Base-by-base conservation (phyloP, 2,329 filamentous ascomycete genomes). In the Aspergillus terreus region DNA sequence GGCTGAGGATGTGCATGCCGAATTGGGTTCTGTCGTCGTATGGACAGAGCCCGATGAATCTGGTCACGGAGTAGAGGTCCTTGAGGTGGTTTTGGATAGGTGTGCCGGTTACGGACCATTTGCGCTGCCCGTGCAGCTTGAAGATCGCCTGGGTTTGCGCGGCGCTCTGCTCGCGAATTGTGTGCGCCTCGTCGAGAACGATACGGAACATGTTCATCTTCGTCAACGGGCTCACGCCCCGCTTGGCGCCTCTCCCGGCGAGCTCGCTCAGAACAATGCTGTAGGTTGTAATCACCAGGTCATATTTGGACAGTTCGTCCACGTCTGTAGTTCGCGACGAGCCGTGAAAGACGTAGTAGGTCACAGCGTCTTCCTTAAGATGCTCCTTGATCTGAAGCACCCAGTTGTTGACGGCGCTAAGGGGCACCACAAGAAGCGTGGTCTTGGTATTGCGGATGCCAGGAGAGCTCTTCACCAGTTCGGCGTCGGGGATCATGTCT, bases 21-120 rank as follows among this genome's bases (percentile, higher is more conserved):
- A 96, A 99, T 46, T 84, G 84, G 48, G 77, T 76, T 49, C 83
- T 82, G 45, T 92, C 86, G 54, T 95, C 85, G 63, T 97, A 97
- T 0, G 92, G 92, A 61, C 85, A 84, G 12, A 97, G 77, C 12
- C 88, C 84, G 40, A 97, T 76, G 64, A 97, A 97, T 30, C 86
- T 88, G 52, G 96, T 84, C 2, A 97, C 77, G 1, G 92, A 88
- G 12, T 90, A 88, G 19, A 97, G 79, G 67, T 99, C 94, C 58
- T 95, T 91, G 2, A 97, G 79, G 4, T 89, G 86, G 65, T 99
- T 99, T 71, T 97, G 92, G 7, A 97, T 89, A 0, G 92, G 94
- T 0, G 94, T 97, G 49, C 92, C 94, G 0, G 94, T 97, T n/a
- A 97, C 90, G 2, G 92, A 92, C 94, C 94, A 99, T 32, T 92